Percentiles rank a stretch among this genome's conserved stretches.
These are phyloP conservation scores for Mucor plumbeus DNA, from an alignment of 371 early-diverging fungal species.

Conservation along the genomic window DNA sequence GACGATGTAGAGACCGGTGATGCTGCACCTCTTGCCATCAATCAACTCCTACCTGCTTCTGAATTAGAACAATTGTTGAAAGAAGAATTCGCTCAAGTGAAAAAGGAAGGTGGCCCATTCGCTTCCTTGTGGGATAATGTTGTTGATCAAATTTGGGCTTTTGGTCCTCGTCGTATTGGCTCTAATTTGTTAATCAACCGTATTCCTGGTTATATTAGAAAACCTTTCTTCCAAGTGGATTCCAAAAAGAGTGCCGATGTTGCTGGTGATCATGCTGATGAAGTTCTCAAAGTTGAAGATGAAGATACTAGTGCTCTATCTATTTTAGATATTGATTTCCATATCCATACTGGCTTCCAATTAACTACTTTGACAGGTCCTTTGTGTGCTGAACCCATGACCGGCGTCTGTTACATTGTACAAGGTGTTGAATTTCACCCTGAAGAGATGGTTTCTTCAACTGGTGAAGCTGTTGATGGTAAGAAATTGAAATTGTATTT, in stretches of 20 bases:
- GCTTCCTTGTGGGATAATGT: constrained; percentile 52
- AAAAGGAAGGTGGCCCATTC: constrained; percentile 51
- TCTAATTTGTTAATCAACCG: constrained; percentile 88
- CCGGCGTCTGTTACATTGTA: constrained; percentile 87
- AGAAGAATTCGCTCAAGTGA: constrained; percentile 53
- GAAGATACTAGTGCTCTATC: constrained; percentile 34
- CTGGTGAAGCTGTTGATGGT: constrained; percentile 38
- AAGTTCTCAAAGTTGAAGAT: constrained; percentile 40
- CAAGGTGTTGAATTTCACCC: constrained; percentile 69
- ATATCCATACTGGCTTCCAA: constrained; percentile 93
- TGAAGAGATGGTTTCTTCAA: constrained; percentile 26
- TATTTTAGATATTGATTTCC: constrained; percentile 75
- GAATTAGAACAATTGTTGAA: constrained; percentile 45
- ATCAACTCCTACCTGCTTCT: constrained; percentile 29
- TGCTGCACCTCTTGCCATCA: constrained; percentile 13
- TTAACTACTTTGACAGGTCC: constrained; percentile 91
- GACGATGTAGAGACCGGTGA: constrained; percentile 32
- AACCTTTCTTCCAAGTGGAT: constrained; percentile 49
- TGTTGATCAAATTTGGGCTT: constrained; percentile 69
- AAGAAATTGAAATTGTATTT: not conserved
- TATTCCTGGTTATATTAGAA: constrained; percentile 60
- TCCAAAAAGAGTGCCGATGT: constrained; percentile 21
- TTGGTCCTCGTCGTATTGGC: constrained; percentile 87
- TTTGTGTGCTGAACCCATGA: constrained; percentile 92
- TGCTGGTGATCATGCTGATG: constrained; percentile 37